A percentile compares a stretch with the other conserved stretches of the same genome.
Conservation (phyloP, 2,329 filamentous ascomycete genomes). For the Colletotrichum truncatum region DNA sequence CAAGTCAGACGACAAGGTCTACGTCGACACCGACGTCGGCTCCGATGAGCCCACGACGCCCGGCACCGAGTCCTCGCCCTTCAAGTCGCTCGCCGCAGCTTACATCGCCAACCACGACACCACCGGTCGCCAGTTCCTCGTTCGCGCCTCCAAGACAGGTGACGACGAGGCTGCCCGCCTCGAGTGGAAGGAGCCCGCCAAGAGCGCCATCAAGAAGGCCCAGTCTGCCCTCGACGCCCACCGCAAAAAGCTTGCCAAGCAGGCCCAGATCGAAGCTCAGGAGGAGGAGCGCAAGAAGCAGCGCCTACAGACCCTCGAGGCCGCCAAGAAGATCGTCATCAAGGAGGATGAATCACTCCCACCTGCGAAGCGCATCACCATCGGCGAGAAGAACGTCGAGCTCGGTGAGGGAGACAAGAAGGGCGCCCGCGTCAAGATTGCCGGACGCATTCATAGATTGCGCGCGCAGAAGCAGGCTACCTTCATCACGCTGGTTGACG, state of each 20-base stretch:
- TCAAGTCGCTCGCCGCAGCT: conserved; percentile 82
- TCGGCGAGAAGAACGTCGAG: conserved; percentile 74
- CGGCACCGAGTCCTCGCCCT: conserved; percentile 78
- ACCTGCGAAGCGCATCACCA: conserved; percentile 77
- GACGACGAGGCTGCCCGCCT: conserved; percentile 71
- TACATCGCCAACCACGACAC: conserved; percentile 75
- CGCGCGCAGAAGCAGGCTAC: conserved; percentile 85
- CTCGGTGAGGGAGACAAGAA: conserved; percentile 66
- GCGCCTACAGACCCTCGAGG: conserved; percentile 71
- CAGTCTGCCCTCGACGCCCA: conserved; percentile 77
- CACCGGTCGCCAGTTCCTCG: conserved; percentile 69
- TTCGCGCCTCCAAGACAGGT: conserved; percentile 73
- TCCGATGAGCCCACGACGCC: conserved; percentile 73
- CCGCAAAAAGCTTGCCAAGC: conserved; percentile 87
- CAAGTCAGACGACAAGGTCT: conserved; percentile 62
- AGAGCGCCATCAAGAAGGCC: conserved; percentile 87
- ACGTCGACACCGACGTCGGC: conserved; percentile 84
- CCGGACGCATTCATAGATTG: conserved; percentile 84
- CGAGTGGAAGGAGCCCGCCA: conserved; percentile 84
- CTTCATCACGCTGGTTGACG: conserved; percentile 87
- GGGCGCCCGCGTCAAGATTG: conserved; percentile 81
- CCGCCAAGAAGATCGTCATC: conserved; percentile 79
- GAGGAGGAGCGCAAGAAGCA: conserved; percentile 74
- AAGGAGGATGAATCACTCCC: conserved; percentile 78
- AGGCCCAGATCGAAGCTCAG: conserved; percentile 75